Conservation (phyloP, 768 basidiomycete genomes). For the Psilocybe cyanescens region DNA sequence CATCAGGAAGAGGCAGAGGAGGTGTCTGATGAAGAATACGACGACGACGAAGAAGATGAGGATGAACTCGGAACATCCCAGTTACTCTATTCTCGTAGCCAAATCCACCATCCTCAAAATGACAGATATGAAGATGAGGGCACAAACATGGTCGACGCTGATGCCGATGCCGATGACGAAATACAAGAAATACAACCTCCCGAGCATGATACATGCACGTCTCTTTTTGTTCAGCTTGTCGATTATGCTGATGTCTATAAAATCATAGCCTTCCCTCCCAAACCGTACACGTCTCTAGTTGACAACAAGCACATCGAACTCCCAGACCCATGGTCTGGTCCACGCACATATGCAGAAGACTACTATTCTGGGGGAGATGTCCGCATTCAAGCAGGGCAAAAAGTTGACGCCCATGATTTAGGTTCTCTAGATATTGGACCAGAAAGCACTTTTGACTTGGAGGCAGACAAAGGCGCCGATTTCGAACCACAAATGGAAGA, state of each 20-base stretch:
- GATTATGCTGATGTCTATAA: background rate
- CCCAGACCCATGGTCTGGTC: conserved; percentile 36
- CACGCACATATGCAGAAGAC: conserved; percentile 37
- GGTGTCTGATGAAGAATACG: background rate
- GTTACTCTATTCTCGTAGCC: background rate
- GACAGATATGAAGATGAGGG: background rate
- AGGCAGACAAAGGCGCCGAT: background rate
- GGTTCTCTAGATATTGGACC: conserved; percentile 20
- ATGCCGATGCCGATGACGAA: conserved; percentile 19
- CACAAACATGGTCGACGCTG: background rate
- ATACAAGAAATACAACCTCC: conserved; percentile 35
- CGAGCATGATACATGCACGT: conserved; percentile 35
- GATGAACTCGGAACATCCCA: conserved; percentile 1
- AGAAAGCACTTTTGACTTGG: background rate
- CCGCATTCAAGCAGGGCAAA: conserved; percentile 8
- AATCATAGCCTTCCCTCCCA: conserved; percentile 4
- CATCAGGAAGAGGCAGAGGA: background rate
- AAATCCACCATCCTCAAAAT: conserved; percentile 5
- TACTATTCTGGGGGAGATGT: conserved; percentile 47
- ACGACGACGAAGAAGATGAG: background rate
- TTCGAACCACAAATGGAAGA: background rate
- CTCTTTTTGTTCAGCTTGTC: background rate
- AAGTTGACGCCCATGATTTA: conserved; percentile 30
- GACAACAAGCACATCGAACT: conserved; percentile 25
- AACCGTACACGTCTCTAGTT: background rate